Evolutionary conservation across 257 asterid genomes (phyloP), one percentile per base, ranked within the genome.

Genomic region (Solanum piurae): DNA sequence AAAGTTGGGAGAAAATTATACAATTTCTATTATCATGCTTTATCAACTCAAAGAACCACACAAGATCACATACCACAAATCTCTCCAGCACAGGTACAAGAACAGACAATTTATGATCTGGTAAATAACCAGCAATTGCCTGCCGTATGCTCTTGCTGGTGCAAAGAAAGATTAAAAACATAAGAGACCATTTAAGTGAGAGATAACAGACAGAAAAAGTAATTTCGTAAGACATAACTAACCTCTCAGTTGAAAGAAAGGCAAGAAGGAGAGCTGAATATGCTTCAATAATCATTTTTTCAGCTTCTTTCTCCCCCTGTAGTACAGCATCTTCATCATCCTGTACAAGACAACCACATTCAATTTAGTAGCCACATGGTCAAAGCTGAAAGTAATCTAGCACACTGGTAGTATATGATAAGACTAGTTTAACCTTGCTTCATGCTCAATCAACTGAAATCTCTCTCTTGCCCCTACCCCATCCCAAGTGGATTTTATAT

Each of bases 181-280:
- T 55, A 73, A 40, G 88, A 23, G 76, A 74, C 79, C 69, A 82
- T 20, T 71, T 37, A 84, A 73, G 49, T 33, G 23, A 74, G 12
- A 83, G 75, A 83, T 38, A 36, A 16, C 12, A 62, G 23, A 37
- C 16, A 60, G 38, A n/a, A 29, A 62, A 9, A 90, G 55, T 46
- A 44, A 86, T 33, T 29, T 42, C 31, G 5, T 3, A 44, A 86
- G 34, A 23, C 88, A 33, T 27, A 38, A 87, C 87, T 77, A 85
- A 97, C 99, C 99, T 94, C 87, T 95, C 98, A 5, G 96, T 96
- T 33, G 99, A 97, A 91, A 97, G 99, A 88, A 97, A 96, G 69
- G 99, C 99, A 55, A 97, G 96, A 88, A 97, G 98, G 88, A 97
- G 98, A 89, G 99, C 99, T 42, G 99, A 90, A 90, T 96, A 96